These are phyloP conservation scores for Xylaria hypoxylon DNA, from an alignment of 2,329 filamentous ascomycete genomes.

Conservation along the genomic window DNA sequence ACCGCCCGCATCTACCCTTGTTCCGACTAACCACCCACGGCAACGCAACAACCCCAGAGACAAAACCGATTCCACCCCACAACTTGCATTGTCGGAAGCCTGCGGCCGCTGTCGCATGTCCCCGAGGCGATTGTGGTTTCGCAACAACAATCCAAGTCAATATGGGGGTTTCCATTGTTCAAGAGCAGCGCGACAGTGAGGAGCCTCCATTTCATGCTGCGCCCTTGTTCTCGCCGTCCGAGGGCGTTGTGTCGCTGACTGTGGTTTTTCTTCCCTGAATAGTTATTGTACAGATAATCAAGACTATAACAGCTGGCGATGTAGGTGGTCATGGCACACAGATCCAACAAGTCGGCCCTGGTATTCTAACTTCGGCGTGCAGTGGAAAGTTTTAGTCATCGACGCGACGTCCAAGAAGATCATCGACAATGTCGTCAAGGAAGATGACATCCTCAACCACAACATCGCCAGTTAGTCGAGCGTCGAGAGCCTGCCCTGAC, in stretches of 20 bases:
- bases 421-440: constrained; percentile 88
- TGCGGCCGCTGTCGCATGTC: constrained; percentile 25
- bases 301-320: constrained; percentile 82
- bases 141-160: constrained; percentile 55
- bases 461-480: constrained; percentile 86
- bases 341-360: not conserved
- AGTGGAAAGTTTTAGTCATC: constrained; percentile 98
- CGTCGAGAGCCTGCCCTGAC: constrained; percentile 40
- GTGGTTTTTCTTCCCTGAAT: constrained; percentile 27
- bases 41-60: not conserved
- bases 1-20: not conserved
- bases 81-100: constrained; percentile 19
- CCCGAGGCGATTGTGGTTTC: constrained; percentile 37
- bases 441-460: constrained; percentile 96
- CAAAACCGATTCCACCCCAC: constrained; percentile 12
- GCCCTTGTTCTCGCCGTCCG: constrained; percentile 2
- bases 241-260: constrained; percentile 12
- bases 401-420: constrained; percentile 87
- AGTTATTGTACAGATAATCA: constrained; percentile 81
- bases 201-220: not conserved
- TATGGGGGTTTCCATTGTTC: constrained; percentile 88
- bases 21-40: not conserved
- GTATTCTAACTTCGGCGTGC: constrained; percentile 28
- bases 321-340: constrained; percentile 62
- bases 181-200: constrained; percentile 83